phyloP scores from a whole-genome alignment of 2,329 filamentous ascomycete species.

The Exophiala phaeomuriformis region DNA sequence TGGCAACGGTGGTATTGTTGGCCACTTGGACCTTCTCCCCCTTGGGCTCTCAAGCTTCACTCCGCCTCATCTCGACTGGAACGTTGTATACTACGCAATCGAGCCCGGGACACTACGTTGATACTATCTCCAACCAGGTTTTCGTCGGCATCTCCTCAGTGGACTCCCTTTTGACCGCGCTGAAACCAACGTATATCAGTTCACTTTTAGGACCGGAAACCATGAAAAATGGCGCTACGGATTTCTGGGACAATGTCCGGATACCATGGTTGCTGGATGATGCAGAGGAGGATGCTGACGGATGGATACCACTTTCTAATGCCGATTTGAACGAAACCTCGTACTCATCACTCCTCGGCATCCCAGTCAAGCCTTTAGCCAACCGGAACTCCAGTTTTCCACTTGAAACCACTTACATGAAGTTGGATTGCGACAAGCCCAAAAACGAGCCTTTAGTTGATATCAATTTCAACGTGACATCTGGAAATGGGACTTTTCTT shows the following conservation, averaged over 20 bases:
- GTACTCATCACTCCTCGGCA: slow-evolving; percentile 20
- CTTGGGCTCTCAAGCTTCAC: slow-evolving; percentile 22
- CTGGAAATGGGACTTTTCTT: slow-evolving; percentile 12
- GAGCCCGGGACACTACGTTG: slow-evolving; percentile 4
- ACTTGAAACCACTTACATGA: slow-evolving; percentile 23
- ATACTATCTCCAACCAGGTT: slow-evolving; percentile 5
- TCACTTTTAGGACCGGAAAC: slow-evolving; percentile 14
- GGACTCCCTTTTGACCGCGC: slow-evolving; percentile 5
- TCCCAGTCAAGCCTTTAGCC: slow-evolving; percentile 15
- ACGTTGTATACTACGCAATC: slow-evolving; percentile 8
- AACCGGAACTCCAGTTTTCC: slow-evolving; percentile 20
- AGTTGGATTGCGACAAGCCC: slow-evolving; percentile 17
- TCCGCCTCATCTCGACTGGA: slow-evolving; percentile 13
- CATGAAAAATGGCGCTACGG: slow-evolving; percentile 15
- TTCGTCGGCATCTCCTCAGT: slow-evolving; percentile 11
- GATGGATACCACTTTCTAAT: slow-evolving; percentile 15
- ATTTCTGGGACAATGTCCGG: slow-evolving; percentile 25
- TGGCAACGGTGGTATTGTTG: slow-evolving; percentile 18
- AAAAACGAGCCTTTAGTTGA: slow-evolving; percentile 3
- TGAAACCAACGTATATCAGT: slow-evolving; percentile 22
- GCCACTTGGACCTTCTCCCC: slow-evolving; percentile 21
- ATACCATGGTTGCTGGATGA: slow-evolving; percentile 18
- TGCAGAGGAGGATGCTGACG: slow-evolving; percentile 6
- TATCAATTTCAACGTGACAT: slow-evolving; percentile 15
- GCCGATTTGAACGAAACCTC: slow-evolving; percentile 8